Evolutionary conservation across 179 eudicot genomes (phyloP), one percentile per base, ranked within the genome.

Genomic region (Actinidia polygama): DNA sequence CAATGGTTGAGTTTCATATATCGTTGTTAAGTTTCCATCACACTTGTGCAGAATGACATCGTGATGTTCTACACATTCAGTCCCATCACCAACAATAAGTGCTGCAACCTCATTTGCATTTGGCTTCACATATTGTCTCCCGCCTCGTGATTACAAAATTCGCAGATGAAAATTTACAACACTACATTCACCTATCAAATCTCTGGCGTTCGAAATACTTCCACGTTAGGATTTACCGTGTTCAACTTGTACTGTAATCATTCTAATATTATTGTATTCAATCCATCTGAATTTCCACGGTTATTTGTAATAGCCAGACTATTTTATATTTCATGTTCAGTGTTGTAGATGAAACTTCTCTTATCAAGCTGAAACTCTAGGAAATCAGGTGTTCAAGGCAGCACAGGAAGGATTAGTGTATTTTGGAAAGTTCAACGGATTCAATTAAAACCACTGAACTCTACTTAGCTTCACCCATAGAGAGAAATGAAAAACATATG

Each of bases 61-160:
- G 0, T 47, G 61, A 2, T 71, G 77, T 9, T 3, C 5, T 40
- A 12, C 9, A 0, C 8, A 3, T 6, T 63, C 80, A 8, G 57
- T n/a, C 12, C 26, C 58, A 21, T 74, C 44, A 74, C 61, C 57
- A 0, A 79, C 75, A 3, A 79, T 73, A 6, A 83, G 53, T 10
- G 77, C 81, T 1, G 61, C 81, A 30, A 83, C 47, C 18, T 83
- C 85, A 14, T 68, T 59, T 7, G 82, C 50, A 10, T 75, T 36
- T 0, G 73, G 73, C 50, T 6, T 14, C 0, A 16, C 16, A 6
- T 83, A 83, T 53, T 61, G 24, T 40, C 21, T 79, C 15, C 21
- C 7, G 3, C 0, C 63, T 23, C 55, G 66, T 1, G 44, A n/a
- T 5, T 49, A 18, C 18, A 63, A 40, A 10, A 72, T 30, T 6